These are phyloP conservation scores for Penicillium hordei DNA, from an alignment of 2,329 filamentous ascomycete species.

Conservation along the genomic window DNA sequence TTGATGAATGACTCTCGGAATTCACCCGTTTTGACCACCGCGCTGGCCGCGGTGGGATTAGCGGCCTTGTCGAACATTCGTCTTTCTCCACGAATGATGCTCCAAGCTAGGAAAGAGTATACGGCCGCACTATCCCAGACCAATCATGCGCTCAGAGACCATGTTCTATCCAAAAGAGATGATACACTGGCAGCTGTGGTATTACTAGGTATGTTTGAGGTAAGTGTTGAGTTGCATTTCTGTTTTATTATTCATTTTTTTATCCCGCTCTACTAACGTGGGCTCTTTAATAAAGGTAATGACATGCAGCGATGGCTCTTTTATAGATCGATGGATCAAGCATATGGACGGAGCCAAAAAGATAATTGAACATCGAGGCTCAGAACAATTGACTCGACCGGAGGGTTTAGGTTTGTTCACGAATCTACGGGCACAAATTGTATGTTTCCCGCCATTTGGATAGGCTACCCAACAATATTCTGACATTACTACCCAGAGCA, in stretches of 20 bases:
- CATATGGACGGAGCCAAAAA: conserved; percentile 15
- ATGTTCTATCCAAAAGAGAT: conserved; percentile 5
- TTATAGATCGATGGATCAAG: conserved; percentile 15
- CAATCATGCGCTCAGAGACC: conserved; percentile 5
- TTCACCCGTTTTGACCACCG: conserved; percentile 1
- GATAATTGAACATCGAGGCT: conserved; percentile 13
- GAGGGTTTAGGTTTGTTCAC: conserved; percentile 10
- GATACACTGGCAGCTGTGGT: conserved; percentile 12
- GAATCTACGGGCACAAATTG: conserved; percentile 11
- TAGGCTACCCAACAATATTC: background rate
- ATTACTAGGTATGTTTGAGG: conserved; percentile 15
- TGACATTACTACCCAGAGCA: background rate
- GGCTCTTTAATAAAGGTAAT: background rate
- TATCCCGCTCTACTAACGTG: background rate
- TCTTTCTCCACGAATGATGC: conserved; percentile 11
- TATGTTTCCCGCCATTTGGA: conserved; percentile 2
- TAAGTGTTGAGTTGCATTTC: background rate
- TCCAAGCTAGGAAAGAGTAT: conserved; percentile 12
- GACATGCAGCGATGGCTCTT: conserved; percentile 10
- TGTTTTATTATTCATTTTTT: background rate
- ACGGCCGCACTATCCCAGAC: conserved; percentile 11
- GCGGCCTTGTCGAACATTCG: conserved; percentile 13
- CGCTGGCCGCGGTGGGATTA: conserved; percentile 11
- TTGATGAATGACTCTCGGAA: background rate
- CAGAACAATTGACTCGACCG: conserved; percentile 5